Evolutionary conservation across 2,329 filamentous ascomycete genomes (phyloP), one percentile per base, ranked within the genome.

Genomic region (Xylariales sp.): DNA sequence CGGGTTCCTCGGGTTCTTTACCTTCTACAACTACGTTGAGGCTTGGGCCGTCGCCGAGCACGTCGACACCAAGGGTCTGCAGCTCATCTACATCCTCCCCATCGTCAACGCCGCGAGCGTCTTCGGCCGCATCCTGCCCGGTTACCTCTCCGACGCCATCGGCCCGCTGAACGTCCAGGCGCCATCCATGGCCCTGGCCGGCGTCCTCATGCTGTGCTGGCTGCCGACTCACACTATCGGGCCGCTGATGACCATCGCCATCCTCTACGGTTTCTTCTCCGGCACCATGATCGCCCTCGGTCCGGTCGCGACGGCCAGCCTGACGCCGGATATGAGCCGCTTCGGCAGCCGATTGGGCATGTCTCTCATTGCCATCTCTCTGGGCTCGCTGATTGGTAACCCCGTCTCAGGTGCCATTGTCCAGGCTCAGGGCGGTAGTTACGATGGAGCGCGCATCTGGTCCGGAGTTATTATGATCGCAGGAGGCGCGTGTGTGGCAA

Each of bases 1-100:
- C 17, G 65, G 64, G n/a, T 66, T 67, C 50, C 63, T 57, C 45
- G 59, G 61, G 2, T 47, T 69, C 33, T 61, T 63, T 1, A 67
- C 67, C 43, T 70, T 65, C 47, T 70, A 67, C 38, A 50, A 48
- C n/a, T 63, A 57, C 45, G 33, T 42, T 6, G 18, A 41, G 17
- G 39, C 44, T 19, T 37, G 36, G 19, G 42, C 43, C n/a, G 33
- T 49, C 23, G 46, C 42, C 7, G 37, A 46, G 16, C 40, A 4
- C 57, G 21, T 41, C 50, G 17, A n/a, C n/a, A n/a, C n/a, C n/a
- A n/a, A n/a, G n/a, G n/a, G n/a, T n/a, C n/a, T n/a, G n/a, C n/a
- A n/a, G 47, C 46, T 45, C 1, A 65, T 64, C 46, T 65, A 66
- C 44, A 48, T 65, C 15, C 54, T 65, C 2, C 52, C 62, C 5